Evolutionary conservation across 2,329 filamentous ascomycete genomes (phyloP), one percentile per base, ranked within the genome.

Genomic region (Verticillium longisporum): DNA sequence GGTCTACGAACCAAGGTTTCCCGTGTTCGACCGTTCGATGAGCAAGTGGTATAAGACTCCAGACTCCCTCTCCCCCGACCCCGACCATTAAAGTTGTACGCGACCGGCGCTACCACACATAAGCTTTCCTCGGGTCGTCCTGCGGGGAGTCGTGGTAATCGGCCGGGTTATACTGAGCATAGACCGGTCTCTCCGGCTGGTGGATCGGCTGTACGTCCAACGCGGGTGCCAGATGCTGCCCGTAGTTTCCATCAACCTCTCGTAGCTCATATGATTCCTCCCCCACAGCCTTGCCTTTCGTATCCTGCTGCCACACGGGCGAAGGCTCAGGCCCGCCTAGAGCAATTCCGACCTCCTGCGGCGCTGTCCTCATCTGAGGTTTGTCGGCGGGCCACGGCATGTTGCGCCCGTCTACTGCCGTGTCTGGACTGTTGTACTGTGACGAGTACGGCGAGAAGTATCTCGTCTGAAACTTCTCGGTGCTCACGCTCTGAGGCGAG

Each of bases 401-500:
- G 9, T 66, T 64, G 0, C 69, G 66, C 1, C 66, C 68, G 37
- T 80, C 78, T 0, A 71, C 72, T 0, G 73, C 79, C 59, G 76
- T 82, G 62, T 84, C 76, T 0, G 85, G 85, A 66, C 83, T 86
- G 70, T 76, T 84, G 72, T 80, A 87, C 62, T 85, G 82, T 50
- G 83, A 85, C 21, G 76, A 78, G 68, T 87, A 88, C 0, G 85
- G 85, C 3, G 83, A 86, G 64, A 85, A 80, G 71, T 86, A 84
- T 6, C 75, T 78, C 1, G 75, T 72, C 64, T 75, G 77, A 0
- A 67, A 62, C 62, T 72, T 72, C 55, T 79, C 76, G 1, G 75
- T 75, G 54, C 69, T 69, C 2, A 74, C 75, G 55, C 78, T 82
- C 61, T 79, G 65, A 0, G 78, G 84, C 32, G 79, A 84, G 64